Conservation (phyloP, 2,329 filamentous ascomycete species). For the Sporothrix dimorphospora region DNA sequence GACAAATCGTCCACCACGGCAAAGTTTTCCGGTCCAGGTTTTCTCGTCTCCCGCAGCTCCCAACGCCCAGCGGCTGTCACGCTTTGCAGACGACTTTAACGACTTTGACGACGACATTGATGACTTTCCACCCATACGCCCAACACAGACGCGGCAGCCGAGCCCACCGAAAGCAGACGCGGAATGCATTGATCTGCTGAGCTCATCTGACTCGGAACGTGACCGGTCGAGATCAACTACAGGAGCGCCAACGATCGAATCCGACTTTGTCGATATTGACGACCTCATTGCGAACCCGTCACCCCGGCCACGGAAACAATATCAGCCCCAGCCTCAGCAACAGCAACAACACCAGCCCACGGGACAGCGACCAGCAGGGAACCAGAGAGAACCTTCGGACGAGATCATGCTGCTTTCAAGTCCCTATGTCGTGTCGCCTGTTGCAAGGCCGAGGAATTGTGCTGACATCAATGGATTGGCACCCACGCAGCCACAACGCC, state of each 20-base stretch:
- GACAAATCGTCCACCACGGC: not conserved
- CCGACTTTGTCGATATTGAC: constrained; percentile 22
- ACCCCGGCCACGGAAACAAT: not conserved
- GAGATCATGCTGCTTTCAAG: constrained; percentile 26
- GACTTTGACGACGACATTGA: not conserved
- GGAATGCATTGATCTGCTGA: constrained; percentile 30
- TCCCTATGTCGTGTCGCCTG: not conserved
- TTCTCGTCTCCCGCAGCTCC: not conserved
- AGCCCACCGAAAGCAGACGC: not conserved
- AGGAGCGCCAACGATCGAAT: not conserved
- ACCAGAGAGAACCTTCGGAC: not conserved
- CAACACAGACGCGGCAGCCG: not conserved
- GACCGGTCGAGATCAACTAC: not conserved
- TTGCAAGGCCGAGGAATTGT: not conserved
- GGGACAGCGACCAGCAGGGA: not conserved
- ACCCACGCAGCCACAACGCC: not conserved
- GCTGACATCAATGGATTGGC: no score
- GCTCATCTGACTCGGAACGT: constrained; percentile 26
- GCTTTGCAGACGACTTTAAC: not conserved
- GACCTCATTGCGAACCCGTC: constrained; percentile 19
- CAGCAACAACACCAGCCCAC: not conserved
- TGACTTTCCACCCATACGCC: not conserved
- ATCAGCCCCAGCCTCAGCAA: not conserved
- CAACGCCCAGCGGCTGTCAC: not conserved
- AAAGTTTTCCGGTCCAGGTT: not conserved